These are phyloP conservation scores for Apiotrichum gamsii DNA, from an alignment of 1,284 basidiomycete genomes.

Conservation along the genomic window DNA sequence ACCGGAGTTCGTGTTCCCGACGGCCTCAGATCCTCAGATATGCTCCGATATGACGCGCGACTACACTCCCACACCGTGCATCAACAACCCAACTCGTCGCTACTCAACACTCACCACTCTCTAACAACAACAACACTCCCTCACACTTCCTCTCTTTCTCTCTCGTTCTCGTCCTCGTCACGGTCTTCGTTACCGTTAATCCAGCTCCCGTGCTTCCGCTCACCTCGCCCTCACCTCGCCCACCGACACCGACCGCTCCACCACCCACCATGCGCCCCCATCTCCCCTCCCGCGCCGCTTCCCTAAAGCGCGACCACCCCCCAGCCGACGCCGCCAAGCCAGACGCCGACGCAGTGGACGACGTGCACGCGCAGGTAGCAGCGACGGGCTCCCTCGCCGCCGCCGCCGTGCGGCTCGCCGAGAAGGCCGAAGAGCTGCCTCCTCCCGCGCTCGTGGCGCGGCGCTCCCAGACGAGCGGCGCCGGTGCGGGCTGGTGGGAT, in stretches of 20 bases:
- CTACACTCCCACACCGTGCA: too few species aligned
- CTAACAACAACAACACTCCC: too few species aligned
- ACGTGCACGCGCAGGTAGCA: slow-evolving; percentile 33
- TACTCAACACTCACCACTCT: too few species aligned
- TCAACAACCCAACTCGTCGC: too few species aligned
- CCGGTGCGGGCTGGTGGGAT: slow-evolving; percentile 8
- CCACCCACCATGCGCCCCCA: not conserved
- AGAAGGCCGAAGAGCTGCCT: slow-evolving; percentile 1
- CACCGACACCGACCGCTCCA: not conserved
- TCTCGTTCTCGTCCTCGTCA: too few species aligned
- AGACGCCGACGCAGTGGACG: slow-evolving; percentile 35
- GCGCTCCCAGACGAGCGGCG: too few species aligned
- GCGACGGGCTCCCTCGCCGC: slow-evolving; percentile 30
- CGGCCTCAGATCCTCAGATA: too few species aligned
- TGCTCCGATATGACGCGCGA: too few species aligned
- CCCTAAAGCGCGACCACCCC: slow-evolving; percentile 18
- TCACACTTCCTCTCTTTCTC: too few species aligned
- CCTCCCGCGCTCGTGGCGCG: slow-evolving; percentile 1
- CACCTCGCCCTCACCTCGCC: not conserved
- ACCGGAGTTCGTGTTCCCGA: too few species aligned
- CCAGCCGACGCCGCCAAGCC: slow-evolving; percentile 35
- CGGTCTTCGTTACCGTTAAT: too few species aligned
- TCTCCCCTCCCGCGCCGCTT: slow-evolving; percentile 8
- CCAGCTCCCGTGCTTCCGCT: too few species aligned
- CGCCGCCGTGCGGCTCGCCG: slow-evolving; percentile 30